Percentiles rank a stretch among this genome's conserved stretches.
Conservation (phyloP, 495 filamentous ascomycete species). For the Penicillium chermesinum region DNA sequence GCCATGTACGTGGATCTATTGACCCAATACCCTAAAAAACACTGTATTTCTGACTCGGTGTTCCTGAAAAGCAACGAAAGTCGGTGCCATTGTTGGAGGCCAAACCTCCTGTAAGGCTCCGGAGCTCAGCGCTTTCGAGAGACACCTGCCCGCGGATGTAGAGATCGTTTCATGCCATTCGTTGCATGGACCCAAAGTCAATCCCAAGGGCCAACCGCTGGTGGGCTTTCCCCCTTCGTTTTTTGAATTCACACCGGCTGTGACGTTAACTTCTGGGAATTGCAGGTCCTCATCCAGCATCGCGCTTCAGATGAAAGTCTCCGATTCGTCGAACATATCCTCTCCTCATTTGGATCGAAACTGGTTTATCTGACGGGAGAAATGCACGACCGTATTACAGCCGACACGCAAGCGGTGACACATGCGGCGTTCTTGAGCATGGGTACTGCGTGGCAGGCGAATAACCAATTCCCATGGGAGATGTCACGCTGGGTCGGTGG, state of each 20-base stretch:
- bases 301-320: constrained; percentile 75
- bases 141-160: constrained; percentile 79
- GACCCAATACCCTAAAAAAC: constrained; percentile 2
- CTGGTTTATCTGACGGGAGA: constrained; percentile 80
- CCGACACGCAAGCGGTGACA: constrained; percentile 95
- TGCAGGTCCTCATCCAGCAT: constrained; percentile 81
- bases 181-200: constrained; percentile 87
- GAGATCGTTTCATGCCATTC: constrained; percentile 97
- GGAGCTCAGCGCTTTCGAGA: constrained; percentile 89
- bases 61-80: constrained; percentile 69
- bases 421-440: constrained; percentile 96
- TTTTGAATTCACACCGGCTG: constrained; percentile 2
- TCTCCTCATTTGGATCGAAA: constrained; percentile 75
- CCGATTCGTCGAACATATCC: constrained; percentile 68
- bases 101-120: constrained; percentile 98
- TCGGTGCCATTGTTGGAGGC: constrained; percentile 89
- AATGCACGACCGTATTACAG: constrained; percentile 93
- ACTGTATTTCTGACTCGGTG: constrained; percentile 25
- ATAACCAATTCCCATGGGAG: constrained; percentile 94
- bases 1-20: constrained; percentile 65
- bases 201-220: constrained; percentile 80
- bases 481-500: constrained; percentile 86
- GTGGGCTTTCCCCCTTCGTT: constrained; percentile 34
- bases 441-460: constrained; percentile 94
- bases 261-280: constrained; percentile 1